A percentile compares a stretch with the other conserved stretches of the same genome.
phyloP scores from a whole-genome alignment of 208 protist genomes.

The Wallacemonas sp. region DNA sequence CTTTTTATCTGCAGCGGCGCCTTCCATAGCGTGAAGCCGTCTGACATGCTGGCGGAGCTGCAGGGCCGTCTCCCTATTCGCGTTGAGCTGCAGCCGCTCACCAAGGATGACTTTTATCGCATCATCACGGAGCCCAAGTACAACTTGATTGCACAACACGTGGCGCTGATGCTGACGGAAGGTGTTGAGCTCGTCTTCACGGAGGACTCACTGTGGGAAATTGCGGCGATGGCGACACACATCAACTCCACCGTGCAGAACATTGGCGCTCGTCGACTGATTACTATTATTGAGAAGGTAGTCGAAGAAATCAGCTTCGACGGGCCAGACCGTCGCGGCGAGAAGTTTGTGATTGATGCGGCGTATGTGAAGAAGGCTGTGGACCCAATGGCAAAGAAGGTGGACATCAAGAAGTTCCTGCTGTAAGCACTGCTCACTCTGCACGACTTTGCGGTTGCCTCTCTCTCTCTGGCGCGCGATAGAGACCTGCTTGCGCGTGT shows the following conservation, averaged over 20 bases:
- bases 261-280: conserved; percentile 97
- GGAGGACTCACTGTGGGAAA: conserved; percentile 94
- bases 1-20: conserved; percentile 98
- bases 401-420: conserved; percentile 94
- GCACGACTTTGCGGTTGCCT: no score
- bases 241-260: conserved; percentile 97
- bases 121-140: conserved; percentile 98
- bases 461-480: no score
- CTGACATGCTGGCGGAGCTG: conserved; percentile 95
- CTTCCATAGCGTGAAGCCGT: conserved; percentile 96
- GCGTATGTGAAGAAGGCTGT: conserved; percentile 91
- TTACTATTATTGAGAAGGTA: conserved; percentile 97
- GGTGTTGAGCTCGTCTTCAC: conserved; percentile 94
- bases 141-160: conserved; percentile 96
- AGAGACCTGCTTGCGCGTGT: background rate
- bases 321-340: conserved; percentile 80
- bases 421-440: conserved; percentile 39
- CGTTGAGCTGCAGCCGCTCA: conserved; percentile 97
- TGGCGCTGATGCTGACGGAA: conserved; percentile 95
- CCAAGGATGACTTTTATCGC: conserved; percentile 95
- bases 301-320: conserved; percentile 96
- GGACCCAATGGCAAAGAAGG: conserved; percentile 90
- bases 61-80: conserved; percentile 98
- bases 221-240: conserved; percentile 94
- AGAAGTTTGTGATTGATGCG: conserved; percentile 86